Evolutionary conservation across 2,329 filamentous ascomycete species (phyloP), one percentile per base, ranked within the genome.

Genomic region (Didymella pomorum): DNA sequence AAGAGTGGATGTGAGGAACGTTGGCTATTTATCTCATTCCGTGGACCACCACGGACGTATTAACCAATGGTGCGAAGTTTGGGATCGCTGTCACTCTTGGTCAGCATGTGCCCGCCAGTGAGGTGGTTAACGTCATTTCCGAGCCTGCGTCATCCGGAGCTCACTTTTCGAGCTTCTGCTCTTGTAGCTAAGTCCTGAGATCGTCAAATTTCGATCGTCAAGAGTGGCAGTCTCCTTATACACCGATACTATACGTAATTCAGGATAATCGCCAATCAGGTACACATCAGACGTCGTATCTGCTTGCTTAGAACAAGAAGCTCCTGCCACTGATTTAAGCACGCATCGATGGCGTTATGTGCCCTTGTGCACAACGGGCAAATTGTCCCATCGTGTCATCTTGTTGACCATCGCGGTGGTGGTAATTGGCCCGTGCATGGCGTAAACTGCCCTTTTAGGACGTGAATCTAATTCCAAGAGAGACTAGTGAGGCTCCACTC

Each of bases 361-460:
- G 4, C 20, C 7, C 39, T 14, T 20, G 10, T 42, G 16, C 5
- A 7, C 20, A 23, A 25, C 2, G 14, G 9, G 10, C 10, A 23
- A 11, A 1, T 23, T 7, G 18, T 41, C 11, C 20, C 37, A 4
- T 11, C 20, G 3, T 21, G 9, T 7, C 20, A 11, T 5, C 10
- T 10, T 25, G 5, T 25, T 42, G 39, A 10, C 20, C n/a, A 39
- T 10, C 35, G 18, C 20, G n/a, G 8, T 37, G n/a, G n/a, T 42
- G 20, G 7, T 42, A 8, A 21, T 3, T 42, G 39, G 49, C 18
- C 49, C 29, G 39, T 52, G 49, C 49, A 35, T 42, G 49, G 49
- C 23, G 49, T 20, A 52, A 52, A 43, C 49, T 52, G 49, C 49
- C 39, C 21, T 18, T 43, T 52, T 25, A 6, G 49, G 49, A 42